These are phyloP conservation scores for Casuarina glauca DNA, from an alignment of 306 rosid genomes.

Conservation along the genomic window DNA sequence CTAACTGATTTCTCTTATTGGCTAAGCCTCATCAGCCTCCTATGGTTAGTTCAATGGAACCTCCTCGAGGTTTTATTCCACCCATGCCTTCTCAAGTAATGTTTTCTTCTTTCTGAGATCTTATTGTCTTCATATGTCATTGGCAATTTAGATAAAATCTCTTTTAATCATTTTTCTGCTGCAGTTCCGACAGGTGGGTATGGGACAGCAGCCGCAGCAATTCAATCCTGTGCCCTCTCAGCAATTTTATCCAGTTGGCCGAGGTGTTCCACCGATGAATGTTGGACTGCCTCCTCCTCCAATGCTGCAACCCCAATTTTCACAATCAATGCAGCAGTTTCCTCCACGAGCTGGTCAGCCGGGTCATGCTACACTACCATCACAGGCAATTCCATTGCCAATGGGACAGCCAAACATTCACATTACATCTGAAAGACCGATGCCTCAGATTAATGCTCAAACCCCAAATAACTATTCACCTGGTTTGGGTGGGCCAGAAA, in stretches of 20 bases:
- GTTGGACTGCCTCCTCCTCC: slow-evolving; percentile 73
- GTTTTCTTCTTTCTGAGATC: slow-evolving; percentile 17
- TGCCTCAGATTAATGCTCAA: slow-evolving; percentile 55
- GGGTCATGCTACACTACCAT: slow-evolving; percentile 45
- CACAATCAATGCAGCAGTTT: slow-evolving; percentile 69
- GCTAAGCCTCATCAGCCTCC: slow-evolving; percentile 78
- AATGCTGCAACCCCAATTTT: slow-evolving; percentile 58
- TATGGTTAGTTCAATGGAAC: slow-evolving; percentile 65
- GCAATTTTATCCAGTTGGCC: slow-evolving; percentile 73
- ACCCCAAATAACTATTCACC: slow-evolving; percentile 61
- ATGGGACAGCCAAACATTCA: slow-evolving; percentile 61
- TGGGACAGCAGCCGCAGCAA: slow-evolving; percentile 65
- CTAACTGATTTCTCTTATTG: slow-evolving; percentile 11
- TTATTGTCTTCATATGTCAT: slow-evolving; percentile 15
- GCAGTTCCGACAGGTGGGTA: slow-evolving; percentile 78
- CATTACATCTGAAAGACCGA: slow-evolving; percentile 52
- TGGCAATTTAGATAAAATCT: not conserved
- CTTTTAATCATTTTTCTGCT: slow-evolving; percentile 27
- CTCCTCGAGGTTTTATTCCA: slow-evolving; percentile 59
- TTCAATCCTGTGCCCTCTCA: slow-evolving; percentile 69
- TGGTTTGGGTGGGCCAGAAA: slow-evolving; percentile 61
- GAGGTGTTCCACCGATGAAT: slow-evolving; percentile 61
- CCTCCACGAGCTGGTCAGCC: slow-evolving; percentile 66
- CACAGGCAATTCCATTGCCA: slow-evolving; percentile 64
- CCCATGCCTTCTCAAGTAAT: slow-evolving; percentile 78